A percentile compares a stretch with the other conserved stretches of the same genome.
These are phyloP conservation scores for carrot (Daucus carota) DNA, from an alignment of 129 eudicot species.

Conservation along the genomic window DH1_v3.0 NC_030385.2:30640001-30640500, in stretches of 20 bases:
- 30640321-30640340: not conserved
- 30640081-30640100: not conserved
- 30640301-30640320: not conserved
- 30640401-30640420: no score
- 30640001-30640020: not conserved
- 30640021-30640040: not conserved
- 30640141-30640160: slow-evolving; percentile 76
- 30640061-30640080: not conserved
- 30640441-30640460: no score
- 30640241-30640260: not conserved
- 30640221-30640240: not conserved
- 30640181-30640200: slow-evolving; percentile 55
- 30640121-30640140: slow-evolving; percentile 77
- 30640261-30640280: not conserved
- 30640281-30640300: not conserved
- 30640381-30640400: no score
- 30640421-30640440: no score
- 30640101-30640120: slow-evolving; percentile 27
- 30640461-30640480: no score
- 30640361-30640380: not conserved
- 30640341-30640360: not conserved
- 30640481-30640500: no score
- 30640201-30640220: not conserved
- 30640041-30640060: not conserved
- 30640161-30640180: slow-evolving; percentile 61